Evolutionary conservation across 1,139 yeast genomes (phyloP).

Genomic region (Lodderomyces metapsilosis): DNA sequence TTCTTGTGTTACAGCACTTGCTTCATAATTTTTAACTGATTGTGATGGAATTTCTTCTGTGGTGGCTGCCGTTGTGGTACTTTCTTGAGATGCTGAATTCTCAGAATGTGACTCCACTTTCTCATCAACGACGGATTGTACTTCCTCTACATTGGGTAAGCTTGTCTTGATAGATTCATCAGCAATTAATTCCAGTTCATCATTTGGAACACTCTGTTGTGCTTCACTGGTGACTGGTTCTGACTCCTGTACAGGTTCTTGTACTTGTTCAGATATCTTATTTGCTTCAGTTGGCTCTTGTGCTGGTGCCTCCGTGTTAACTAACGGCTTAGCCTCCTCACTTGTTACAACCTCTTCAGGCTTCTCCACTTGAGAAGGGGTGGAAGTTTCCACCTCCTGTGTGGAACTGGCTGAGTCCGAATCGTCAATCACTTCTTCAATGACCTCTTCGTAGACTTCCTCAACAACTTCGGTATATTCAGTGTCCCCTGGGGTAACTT

Average conservation of each 20-base stretch:
- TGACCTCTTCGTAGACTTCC: background rate
- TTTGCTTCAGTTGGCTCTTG: background rate
- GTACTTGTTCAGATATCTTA: background rate
- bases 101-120: too few relatives aligned
- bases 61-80: too few relatives aligned
- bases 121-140: too few relatives aligned
- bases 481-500: slow-evolving; percentile 5
- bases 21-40: background rate
- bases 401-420: background rate
- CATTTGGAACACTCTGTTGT: background rate
- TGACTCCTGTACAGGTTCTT: background rate
- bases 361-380: background rate
- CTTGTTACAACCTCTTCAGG: too few relatives aligned
- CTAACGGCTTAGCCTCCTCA: background rate
- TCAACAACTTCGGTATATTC: background rate
- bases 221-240: background rate
- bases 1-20: background rate
- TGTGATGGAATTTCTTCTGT: too few relatives aligned
- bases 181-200: background rate
- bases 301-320: background rate
- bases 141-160: too few relatives aligned
- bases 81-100: too few relatives aligned
- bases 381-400: background rate
- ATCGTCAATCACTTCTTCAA: background rate
- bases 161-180: too few relatives aligned